Base-by-base conservation (phyloP, 805 yeast species). In the Candida orba region DNA sequence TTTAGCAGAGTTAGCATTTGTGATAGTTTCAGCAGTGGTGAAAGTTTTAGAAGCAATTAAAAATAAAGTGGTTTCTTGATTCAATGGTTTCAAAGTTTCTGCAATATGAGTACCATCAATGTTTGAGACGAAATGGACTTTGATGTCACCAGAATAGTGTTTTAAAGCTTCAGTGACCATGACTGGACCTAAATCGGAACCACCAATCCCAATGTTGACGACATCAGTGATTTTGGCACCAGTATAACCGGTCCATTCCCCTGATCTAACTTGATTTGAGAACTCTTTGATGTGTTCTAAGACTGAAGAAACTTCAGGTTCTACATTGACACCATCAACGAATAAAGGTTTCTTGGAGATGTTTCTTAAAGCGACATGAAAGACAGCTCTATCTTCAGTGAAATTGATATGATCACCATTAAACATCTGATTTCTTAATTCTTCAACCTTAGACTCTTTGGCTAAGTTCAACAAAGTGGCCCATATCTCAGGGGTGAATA, bases 81-180 rank as follows among this genome's bases (percentile, higher is more conserved):
- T 68, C 58, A 85, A 73, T 43, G 63, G 63, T 67, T 85, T 86
- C 64, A 93, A 72, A 47, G 88, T 77, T 59, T 91, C 99, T 50
- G 95, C 93, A 65, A 91, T 75, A 70, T 90, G 96, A 45, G 99
- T 93, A 65, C 99, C 99, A 65, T 93, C 99, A 62, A 93, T 91
- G 79, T 93, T 93, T 54, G 98, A 91, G 50, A 93, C 99, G 68
- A 90, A 93, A 71, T 91, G 95, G 41, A 79, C 95, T 51, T 73
- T 68, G 57, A 93, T 27, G 52, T 81, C 76, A 47, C 79, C 82
- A 48, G 84, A 69, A 68, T 91, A 93, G 54, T 86, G 83, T 75
- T 91, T 93, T 64, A 93, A 77, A 35, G 99, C 97, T 73, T 93
- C 98, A 50, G 97, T 88, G 58, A 93, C 98, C 99, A 93, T 93